A percentile compares a stretch with the other conserved stretches of the same genome.
These are phyloP conservation scores for Sisymbrium altissimum DNA, from an alignment of 345 rosid genomes.

Conservation along the genomic window DNA sequence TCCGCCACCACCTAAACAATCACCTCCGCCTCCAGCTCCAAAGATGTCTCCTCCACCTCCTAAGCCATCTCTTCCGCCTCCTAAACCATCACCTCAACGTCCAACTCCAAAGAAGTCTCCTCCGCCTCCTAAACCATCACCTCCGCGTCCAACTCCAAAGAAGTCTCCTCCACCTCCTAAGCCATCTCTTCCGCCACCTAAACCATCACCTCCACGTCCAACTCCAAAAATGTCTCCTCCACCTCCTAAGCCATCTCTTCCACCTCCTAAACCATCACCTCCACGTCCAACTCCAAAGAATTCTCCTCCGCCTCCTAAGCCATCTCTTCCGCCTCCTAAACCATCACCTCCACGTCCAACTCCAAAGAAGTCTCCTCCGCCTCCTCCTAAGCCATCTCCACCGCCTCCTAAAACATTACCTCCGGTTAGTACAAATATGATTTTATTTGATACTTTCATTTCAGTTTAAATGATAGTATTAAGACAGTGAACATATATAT, in stretches of 20 bases:
- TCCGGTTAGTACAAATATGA: neutral
- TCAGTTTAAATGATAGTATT: neutral
- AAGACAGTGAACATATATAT: neutral
- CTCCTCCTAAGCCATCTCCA: slow-evolving; percentile 18
- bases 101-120: neutral
- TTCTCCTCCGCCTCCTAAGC: neutral
- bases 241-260: neutral
- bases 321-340: neutral
- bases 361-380: too few species aligned
- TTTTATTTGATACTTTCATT: neutral
- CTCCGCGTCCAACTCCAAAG: neutral
- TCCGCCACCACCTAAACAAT: neutral
- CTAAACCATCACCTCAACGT: neutral
- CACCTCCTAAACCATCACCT: neutral
- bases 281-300: neutral
- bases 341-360: slow-evolving; percentile 11
- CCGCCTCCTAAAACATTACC: neutral
- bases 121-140: neutral
- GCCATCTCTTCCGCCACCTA: neutral
- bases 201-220: slow-evolving; percentile 11
- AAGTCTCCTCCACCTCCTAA: neutral
- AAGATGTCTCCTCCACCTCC: neutral
- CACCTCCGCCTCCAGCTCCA: neutral
- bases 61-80: neutral
- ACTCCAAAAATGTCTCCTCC: too few species aligned